Evolutionary conservation across 345 rosid genomes (phyloP).

Genomic region (Garcia nutans): DNA sequence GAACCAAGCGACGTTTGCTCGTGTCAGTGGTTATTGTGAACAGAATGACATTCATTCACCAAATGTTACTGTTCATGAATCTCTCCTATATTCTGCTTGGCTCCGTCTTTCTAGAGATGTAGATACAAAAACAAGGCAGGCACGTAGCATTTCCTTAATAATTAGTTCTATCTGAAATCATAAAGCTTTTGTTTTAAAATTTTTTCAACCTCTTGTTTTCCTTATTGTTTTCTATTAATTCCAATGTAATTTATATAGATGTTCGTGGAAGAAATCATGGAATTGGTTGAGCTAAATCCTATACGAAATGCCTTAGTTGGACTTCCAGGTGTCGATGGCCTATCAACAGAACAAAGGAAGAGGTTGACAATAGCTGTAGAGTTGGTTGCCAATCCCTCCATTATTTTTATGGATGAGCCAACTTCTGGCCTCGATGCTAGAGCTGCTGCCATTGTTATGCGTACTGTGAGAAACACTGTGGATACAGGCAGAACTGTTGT

Average conservation of each 20-base stretch:
- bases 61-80: conserved; percentile 80
- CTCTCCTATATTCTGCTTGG: conserved; percentile 85
- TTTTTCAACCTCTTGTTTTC: neutral
- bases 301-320: conserved; percentile 77
- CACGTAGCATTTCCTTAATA: conserved; percentile 13
- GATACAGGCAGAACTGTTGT: conserved; percentile 95
- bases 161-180: neutral
- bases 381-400: conserved; percentile 88
- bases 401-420: conserved; percentile 95
- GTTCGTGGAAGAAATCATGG: conserved; percentile 95
- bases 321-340: conserved; percentile 81
- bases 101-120: conserved; percentile 74
- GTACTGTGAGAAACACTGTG: conserved; percentile 87
- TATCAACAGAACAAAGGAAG: conserved; percentile 90
- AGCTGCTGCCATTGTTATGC: conserved; percentile 97
- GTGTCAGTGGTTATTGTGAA: conserved; percentile 83
- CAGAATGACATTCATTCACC: conserved; percentile 95
- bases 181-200: too few relatives aligned
- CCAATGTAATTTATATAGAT: conserved; percentile 34
- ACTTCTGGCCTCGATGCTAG: conserved; percentile 96
- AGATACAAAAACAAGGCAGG: conserved; percentile 58
- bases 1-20: conserved; percentile 86
- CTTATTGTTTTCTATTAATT: neutral
- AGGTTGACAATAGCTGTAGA: conserved; percentile 95
- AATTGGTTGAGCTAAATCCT: conserved; percentile 73